Conservation (phyloP, 768 basidiomycete species). For the Dioszegia crocea region DNA sequence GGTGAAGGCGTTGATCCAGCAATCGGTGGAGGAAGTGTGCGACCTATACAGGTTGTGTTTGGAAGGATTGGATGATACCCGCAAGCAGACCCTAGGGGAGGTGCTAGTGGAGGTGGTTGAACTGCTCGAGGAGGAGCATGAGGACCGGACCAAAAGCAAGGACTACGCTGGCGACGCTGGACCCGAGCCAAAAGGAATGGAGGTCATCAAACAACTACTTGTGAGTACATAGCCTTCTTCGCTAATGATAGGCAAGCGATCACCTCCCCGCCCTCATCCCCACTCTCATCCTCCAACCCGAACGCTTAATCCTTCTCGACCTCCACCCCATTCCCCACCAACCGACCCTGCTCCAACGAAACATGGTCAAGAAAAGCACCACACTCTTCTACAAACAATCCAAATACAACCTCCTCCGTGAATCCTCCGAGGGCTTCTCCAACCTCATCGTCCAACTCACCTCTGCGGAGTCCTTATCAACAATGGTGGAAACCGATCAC, state of each 20-base stretch:
- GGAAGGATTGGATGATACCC: constrained; percentile 11
- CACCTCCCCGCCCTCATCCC: constrained; percentile 17
- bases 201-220: constrained; percentile 27
- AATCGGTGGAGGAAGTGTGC: background rate
- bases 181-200: constrained; percentile 18
- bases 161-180: too few species aligned
- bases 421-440: constrained; percentile 96
- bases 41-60: constrained; percentile 14
- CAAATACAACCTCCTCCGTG: constrained; percentile 94
- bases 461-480: constrained; percentile 47
- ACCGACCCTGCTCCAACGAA: constrained; percentile 28
- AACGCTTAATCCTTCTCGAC: constrained; percentile 21
- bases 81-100: constrained; percentile 12
- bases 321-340: constrained; percentile 29
- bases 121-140: constrained; percentile 23
- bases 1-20: background rate
- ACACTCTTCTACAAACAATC: constrained; percentile 60
- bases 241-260: background rate
- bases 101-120: constrained; percentile 22
- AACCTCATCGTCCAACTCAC: constrained; percentile 83
- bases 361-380: constrained; percentile 37
- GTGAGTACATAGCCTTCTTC: constrained; percentile 9
- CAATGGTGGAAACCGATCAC: constrained; percentile 9
- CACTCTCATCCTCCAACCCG: constrained; percentile 27
- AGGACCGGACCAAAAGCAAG: constrained; percentile 25